These are phyloP conservation scores for Stentor roeselii DNA, from an alignment of 73 alveolate species.

Conservation along the genomic window DNA sequence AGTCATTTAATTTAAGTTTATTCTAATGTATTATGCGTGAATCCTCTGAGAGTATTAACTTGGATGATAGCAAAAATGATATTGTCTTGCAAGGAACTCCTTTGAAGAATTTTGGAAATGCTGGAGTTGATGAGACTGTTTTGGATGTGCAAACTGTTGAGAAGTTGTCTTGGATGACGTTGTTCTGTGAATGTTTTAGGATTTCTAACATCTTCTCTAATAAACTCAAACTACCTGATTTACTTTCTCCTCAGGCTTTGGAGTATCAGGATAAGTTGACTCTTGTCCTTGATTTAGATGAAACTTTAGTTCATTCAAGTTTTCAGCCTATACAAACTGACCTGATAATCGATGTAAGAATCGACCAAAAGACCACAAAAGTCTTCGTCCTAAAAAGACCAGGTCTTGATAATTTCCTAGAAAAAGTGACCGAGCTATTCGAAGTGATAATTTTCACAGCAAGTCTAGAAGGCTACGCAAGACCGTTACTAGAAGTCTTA, in stretches of 20 bases:
- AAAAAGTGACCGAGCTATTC: constrained; percentile 43
- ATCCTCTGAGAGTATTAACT: neutral
- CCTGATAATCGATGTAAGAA: neutral
- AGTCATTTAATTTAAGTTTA: too few relatives aligned
- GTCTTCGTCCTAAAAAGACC: constrained; percentile 81
- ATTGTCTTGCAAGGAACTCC: neutral
- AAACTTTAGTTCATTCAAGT: constrained; percentile 62
- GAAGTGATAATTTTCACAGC: constrained; percentile 67
- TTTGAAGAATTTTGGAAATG: too few relatives aligned
- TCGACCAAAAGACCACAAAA: constrained; percentile 23
- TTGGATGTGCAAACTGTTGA: too few relatives aligned
- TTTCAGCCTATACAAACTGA: neutral
- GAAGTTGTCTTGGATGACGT: neutral
- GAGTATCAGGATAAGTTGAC: constrained; percentile 35
- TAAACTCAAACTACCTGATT: neutral
- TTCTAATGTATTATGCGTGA: neutral
- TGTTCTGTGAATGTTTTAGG: neutral
- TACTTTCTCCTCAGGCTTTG: neutral
- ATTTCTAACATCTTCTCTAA: neutral
- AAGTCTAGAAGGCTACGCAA: constrained; percentile 53
- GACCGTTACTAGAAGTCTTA: constrained; percentile 50
- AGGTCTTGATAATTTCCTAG: constrained; percentile 71
- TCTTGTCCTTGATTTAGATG: constrained; percentile 65
- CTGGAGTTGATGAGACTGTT: neutral
- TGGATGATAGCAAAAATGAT: neutral